Conservation (phyloP, 805 yeast genomes). For the Candida dajiaensis region DNA sequence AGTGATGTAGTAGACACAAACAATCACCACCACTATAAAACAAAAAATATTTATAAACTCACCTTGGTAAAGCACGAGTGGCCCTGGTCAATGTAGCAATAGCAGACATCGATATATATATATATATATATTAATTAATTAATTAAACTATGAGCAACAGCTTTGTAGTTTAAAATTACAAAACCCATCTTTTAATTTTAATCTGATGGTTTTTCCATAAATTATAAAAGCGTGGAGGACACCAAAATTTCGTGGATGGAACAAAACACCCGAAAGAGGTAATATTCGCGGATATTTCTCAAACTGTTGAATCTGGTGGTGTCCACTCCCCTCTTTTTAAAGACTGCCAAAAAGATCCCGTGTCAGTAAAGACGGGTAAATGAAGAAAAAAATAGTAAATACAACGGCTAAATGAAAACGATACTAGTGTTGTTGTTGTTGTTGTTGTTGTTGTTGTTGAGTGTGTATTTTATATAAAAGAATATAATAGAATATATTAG, state of each 20-base stretch:
- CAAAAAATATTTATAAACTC: too few relatives aligned
- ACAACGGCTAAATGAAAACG: not conserved
- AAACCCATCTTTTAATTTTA: not conserved
- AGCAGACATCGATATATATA: slow-evolving; percentile 14
- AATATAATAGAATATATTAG: too few relatives aligned
- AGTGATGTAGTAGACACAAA: too few relatives aligned
- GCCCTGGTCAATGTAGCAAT: slow-evolving; percentile 16
- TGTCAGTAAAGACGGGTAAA: not conserved
- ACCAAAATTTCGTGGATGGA: not conserved
- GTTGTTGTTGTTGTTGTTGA: too few relatives aligned
- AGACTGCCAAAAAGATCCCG: not conserved
- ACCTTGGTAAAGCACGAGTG: slow-evolving; percentile 16
- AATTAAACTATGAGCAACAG: too few relatives aligned
- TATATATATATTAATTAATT: too few relatives aligned
- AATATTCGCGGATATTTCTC: not conserved
- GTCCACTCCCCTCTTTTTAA: not conserved
- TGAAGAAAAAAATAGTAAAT: not conserved
- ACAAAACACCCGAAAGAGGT: not conserved
- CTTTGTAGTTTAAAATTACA: too few relatives aligned
- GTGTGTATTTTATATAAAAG: too few relatives aligned
- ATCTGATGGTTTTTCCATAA: not conserved
- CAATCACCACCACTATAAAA: too few relatives aligned
- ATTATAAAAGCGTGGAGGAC: not conserved
- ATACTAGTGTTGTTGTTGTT: too few relatives aligned
- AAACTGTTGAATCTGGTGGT: not conserved